These are phyloP conservation scores for Verticillium zaregamsianum DNA, from an alignment of 2,329 filamentous ascomycete species.

Conservation along the genomic window DNA sequence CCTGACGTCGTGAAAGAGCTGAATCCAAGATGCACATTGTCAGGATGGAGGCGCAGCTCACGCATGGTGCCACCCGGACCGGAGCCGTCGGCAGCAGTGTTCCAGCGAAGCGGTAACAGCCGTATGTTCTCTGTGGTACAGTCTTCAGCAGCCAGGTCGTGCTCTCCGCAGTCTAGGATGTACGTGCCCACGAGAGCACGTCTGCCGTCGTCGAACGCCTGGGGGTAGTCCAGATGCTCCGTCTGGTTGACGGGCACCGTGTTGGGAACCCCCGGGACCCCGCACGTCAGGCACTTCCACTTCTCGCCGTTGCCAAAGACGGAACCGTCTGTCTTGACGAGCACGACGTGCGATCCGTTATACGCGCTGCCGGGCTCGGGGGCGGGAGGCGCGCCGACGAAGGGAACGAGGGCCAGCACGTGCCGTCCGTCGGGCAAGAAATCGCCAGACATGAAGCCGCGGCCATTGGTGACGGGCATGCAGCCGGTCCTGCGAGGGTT, in stretches of 20 bases:
- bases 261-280: conserved; percentile 20
- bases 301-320: conserved; percentile 37
- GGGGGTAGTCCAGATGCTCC: conserved; percentile 35
- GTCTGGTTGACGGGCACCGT: neutral
- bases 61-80: conserved; percentile 22
- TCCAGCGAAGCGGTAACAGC: conserved; percentile 34
- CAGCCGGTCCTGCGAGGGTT: conserved; percentile 25
- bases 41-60: conserved; percentile 36
- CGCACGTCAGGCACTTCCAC: conserved; percentile 45
- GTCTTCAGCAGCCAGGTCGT: conserved; percentile 24
- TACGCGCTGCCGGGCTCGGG: conserved; percentile 36
- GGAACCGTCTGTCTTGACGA: conserved; percentile 36
- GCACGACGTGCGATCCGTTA: conserved; percentile 32
- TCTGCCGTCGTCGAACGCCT: conserved; percentile 34
- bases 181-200: conserved; percentile 26
- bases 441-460: conserved; percentile 7
- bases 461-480: no score
- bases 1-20: conserved; percentile 22
- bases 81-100: neutral
- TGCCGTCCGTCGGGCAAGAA: conserved; percentile 40
- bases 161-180: conserved; percentile 26
- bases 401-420: conserved; percentile 32
- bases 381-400: conserved; percentile 33
- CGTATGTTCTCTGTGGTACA: conserved; percentile 27
- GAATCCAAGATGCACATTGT: conserved; percentile 32